phyloP scores from a whole-genome alignment of 768 basidiomycete genomes.

The Tricholoma saponaceum region DNA sequence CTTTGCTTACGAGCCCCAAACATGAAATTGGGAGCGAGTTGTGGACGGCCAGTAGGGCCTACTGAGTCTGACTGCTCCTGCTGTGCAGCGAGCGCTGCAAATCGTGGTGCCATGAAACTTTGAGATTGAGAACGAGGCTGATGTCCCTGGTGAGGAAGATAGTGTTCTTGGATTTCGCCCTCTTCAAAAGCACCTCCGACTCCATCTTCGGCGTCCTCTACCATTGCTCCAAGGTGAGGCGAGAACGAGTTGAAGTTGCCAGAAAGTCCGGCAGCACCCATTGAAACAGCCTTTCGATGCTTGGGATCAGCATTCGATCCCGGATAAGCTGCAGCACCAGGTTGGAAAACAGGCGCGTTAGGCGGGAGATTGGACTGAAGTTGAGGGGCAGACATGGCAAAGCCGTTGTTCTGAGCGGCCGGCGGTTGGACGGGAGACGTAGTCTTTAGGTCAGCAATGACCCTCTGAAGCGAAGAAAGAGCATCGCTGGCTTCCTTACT shows the following conservation, averaged over 20 bases:
- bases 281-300: slow-evolving; percentile 80
- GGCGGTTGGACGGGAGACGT: slow-evolving; percentile 60
- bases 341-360: slow-evolving; percentile 75
- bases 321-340: slow-evolving; percentile 56
- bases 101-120: slow-evolving; percentile 86
- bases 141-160: slow-evolving; percentile 49
- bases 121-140: slow-evolving; percentile 76
- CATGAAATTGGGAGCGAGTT: slow-evolving; percentile 88
- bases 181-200: slow-evolving; percentile 47
- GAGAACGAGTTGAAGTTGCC: slow-evolving; percentile 69
- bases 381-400: slow-evolving; percentile 47
- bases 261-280: slow-evolving; percentile 55
- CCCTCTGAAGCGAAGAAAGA: slow-evolving; percentile 83
- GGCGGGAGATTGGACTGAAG: slow-evolving; percentile 48
- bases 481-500: slow-evolving; percentile 71
- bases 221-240: slow-evolving; percentile 79
- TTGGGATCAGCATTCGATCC: slow-evolving; percentile 50
- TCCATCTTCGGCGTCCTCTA: slow-evolving; percentile 75
- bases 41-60: slow-evolving; percentile 78
- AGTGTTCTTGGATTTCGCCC: slow-evolving; percentile 69
- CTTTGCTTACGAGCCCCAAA: slow-evolving; percentile 71
- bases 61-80: slow-evolving; percentile 62
- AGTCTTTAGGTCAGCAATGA: slow-evolving; percentile 92
- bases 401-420: slow-evolving; percentile 36
- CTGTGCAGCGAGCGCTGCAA: slow-evolving; percentile 73